phyloP scores from a whole-genome alignment of 148 eudicot genomes.

The Vaccinium darrowii region DNA sequence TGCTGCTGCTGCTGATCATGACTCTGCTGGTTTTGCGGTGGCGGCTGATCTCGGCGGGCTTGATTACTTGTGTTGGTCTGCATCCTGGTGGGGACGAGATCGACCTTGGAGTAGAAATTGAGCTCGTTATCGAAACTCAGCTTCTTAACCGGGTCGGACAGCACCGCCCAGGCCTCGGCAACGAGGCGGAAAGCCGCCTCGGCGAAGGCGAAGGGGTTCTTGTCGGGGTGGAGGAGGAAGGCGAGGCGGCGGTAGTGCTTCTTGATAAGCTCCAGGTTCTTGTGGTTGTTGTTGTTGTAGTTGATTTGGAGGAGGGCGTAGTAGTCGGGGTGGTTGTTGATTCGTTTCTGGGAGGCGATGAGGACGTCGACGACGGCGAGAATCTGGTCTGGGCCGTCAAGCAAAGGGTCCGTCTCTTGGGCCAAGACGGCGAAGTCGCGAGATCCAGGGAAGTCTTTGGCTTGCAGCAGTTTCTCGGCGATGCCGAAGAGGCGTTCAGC shows the following conservation, averaged over 20 bases:
- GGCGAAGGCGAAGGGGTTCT: background rate
- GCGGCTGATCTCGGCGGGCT: too few species aligned
- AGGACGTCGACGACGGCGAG: conserved; percentile 76
- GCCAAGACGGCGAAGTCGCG: conserved; percentile 84
- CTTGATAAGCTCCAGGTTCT: conserved; percentile 20
- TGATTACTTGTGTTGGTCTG: too few species aligned
- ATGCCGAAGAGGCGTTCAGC: conserved; percentile 67
- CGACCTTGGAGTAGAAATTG: conserved; percentile 44
- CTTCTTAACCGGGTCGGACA: conserved; percentile 16
- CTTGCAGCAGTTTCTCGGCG: conserved; percentile 71
- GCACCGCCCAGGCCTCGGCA: conserved; percentile 18
- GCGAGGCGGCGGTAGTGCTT: conserved; percentile 15
- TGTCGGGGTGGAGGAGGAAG: conserved; percentile 21
- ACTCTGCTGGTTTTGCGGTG: too few species aligned
- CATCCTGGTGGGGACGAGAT: conserved; percentile 26
- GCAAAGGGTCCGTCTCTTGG: conserved; percentile 73
- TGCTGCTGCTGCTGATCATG: background rate
- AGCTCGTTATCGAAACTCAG: conserved; percentile 44
- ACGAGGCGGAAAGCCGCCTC: conserved; percentile 15
- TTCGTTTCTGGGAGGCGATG: conserved; percentile 56
- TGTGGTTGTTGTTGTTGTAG: conserved; percentile 18
- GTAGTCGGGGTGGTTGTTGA: conserved; percentile 58
- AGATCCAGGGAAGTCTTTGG: conserved; percentile 59
- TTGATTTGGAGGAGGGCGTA: conserved; percentile 69
- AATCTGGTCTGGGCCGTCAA: conserved; percentile 87